Percentiles rank a stretch among this genome's conserved stretches.
Conservation (phyloP, 1,139 yeast genomes). For the Hansenula anomala region DNA sequence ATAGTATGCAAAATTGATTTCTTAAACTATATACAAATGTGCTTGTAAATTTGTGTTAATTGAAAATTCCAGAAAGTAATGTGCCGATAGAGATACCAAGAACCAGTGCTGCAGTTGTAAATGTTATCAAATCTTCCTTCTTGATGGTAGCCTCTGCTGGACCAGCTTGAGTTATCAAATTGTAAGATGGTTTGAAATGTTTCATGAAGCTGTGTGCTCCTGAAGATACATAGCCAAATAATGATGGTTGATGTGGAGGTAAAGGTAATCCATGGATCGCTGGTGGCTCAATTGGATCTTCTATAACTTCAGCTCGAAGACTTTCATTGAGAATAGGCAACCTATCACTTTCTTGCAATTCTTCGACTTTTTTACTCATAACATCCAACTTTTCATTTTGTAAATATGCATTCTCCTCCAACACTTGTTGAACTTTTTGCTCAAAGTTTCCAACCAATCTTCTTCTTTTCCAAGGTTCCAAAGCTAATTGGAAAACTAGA, state of each 20-base stretch:
- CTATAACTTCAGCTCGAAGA: constrained; percentile 15
- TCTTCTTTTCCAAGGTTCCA: constrained; percentile 93
- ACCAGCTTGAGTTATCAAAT: constrained; percentile 5
- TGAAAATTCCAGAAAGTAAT: neutral
- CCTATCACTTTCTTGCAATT: constrained; percentile 14
- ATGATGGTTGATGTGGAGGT: constrained; percentile 1
- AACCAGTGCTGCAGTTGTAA: neutral
- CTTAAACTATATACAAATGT: too few species aligned
- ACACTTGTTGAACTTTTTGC: constrained; percentile 59
- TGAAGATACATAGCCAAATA: neutral
- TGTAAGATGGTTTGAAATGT: constrained; percentile 3
- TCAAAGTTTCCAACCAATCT: constrained; percentile 82
- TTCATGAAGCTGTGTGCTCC: neutral
- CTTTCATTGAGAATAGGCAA: constrained; percentile 15
- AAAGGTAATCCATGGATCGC: constrained; percentile 10
- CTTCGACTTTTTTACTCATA: constrained; percentile 20
- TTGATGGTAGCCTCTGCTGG: constrained; percentile 3
- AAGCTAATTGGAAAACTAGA: constrained; percentile 72
- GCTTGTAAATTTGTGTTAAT: too few species aligned
- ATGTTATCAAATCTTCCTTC: constrained; percentile 4
- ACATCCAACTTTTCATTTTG: constrained; percentile 24
- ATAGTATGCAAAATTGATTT: neutral
- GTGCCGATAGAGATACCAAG: neutral
- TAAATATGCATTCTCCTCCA: constrained; percentile 32
- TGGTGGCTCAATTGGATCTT: constrained; percentile 15